Evolutionary conservation across 139 green algal genomes (phyloP).

Genomic region (Auxenochlorella pyrenoidosa): DNA sequence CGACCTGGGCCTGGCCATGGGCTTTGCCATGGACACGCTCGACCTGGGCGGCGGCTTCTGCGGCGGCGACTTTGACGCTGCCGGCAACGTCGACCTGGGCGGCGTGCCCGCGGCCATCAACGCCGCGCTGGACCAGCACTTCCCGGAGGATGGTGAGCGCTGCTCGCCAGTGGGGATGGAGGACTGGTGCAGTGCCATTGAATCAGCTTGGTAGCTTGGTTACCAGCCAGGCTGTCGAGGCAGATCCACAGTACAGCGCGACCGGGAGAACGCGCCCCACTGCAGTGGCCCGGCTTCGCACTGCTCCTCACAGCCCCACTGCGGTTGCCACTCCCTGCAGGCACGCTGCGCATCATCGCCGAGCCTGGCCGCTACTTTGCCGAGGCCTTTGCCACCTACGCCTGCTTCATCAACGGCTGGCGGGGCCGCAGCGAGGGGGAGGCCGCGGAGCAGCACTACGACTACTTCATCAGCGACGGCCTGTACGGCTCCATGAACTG

Average conservation of each 20-base stretch:
- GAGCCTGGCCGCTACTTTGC: slow-evolving; percentile 98
- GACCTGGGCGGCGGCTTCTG: slow-evolving; percentile 98
- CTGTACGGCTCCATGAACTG: slow-evolving; percentile 99
- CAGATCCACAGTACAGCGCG: no score
- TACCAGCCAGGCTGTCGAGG: no score
- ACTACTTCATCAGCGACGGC: slow-evolving; percentile 96
- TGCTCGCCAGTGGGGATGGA: no score
- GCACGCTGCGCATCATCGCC: slow-evolving; percentile 80
- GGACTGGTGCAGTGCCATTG: no score
- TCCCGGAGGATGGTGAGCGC: slow-evolving; percentile 80
- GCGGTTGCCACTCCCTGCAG: neutral
- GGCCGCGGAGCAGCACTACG: slow-evolving; percentile 1
- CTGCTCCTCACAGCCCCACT: neutral
- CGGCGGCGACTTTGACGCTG: slow-evolving; percentile 68
- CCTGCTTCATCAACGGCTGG: slow-evolving; percentile 85
- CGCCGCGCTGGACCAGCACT: slow-evolving; percentile 83
- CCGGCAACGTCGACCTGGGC: slow-evolving; percentile 77
- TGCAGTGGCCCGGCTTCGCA: no score
- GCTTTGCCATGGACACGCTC: slow-evolving; percentile 90
- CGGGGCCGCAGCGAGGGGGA: slow-evolving; percentile 54
- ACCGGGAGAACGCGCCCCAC: no score
- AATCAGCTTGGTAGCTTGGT: no score
- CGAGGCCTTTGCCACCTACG: slow-evolving; percentile 85
- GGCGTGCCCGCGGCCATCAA: slow-evolving; percentile 88
- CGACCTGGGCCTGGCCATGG: slow-evolving; percentile 74